Base-by-base conservation (phyloP, 495 filamentous ascomycete species). In the Chaetomium tenue region DNA sequence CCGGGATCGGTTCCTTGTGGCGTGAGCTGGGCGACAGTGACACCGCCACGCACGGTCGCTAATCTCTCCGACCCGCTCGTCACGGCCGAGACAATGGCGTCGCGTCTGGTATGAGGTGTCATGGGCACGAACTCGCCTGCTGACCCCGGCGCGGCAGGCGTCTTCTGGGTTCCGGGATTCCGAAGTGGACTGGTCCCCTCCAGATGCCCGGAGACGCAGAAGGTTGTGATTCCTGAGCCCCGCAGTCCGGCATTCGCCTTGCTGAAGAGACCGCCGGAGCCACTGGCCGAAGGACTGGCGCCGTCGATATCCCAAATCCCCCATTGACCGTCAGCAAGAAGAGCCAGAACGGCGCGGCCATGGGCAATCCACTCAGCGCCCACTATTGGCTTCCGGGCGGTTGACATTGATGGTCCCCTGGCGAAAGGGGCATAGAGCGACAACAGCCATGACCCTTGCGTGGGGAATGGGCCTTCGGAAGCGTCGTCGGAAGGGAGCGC, bases 291-390 rank as follows among this genome's bases (percentile, higher is more conserved):
- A 18, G 77, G 71, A 79, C 88, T 64, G 46, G 85, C 82, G 1
- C 88, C 87, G 69, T 91, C 87, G 37, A 93, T 79, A 76, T 95
- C 91, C 92, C 93, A 97, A 30, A 98, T 86, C 5, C 91, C 93
- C 93, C 93, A 98, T 77, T 95, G 89, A 0, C 92, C 93, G 73
- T 96, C 91, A 6, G 83, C 84, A 15, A 93, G 81, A 9, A 98
- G 81, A 5, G 86, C 84, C 66, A 97, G 78, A 44, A 97, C 81
- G 15, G 88, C 89, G 48, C 83, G 86, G 44, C 92, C 93, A 50
- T 87, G 85, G n/a, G 88, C 79, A 9, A 91, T 85, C 93, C 93
- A 97, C 60, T 89, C 80, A 0, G 91, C 89, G 63, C 88, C 88
- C n/a, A 95, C 78, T 39, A 96, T 84, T 1, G 83, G 84, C 71